Evolutionary conservation across 768 basidiomycete genomes (phyloP), one percentile per base, ranked within the genome.

Genomic region (Saitozyma podzolica): DNA sequence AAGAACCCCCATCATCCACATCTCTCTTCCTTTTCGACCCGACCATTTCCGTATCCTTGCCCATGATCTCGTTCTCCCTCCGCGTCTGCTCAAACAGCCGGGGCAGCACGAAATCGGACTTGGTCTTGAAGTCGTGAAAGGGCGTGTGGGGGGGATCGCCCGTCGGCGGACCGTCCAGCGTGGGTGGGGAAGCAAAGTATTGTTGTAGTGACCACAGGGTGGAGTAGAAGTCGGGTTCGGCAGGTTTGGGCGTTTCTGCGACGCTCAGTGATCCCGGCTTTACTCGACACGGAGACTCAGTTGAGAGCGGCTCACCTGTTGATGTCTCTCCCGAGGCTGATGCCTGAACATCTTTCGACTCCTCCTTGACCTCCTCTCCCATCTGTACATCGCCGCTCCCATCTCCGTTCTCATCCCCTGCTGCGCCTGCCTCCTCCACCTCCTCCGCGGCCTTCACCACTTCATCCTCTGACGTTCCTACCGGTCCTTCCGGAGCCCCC

Each of bases 121-220:
- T 72, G 37, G 62, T 52, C 43, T 64, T 69, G 67, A 76, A 76
- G 10, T 56, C 50, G 6, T 67, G 66, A 50, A 76, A 76, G 3
- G 67, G 67, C 37, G 72, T 65, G 40, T 39, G 40, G 7, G 54
- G 42, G 0, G 63, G 50, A 8, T 63, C 50, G 8, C 61, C 54
- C 6, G 40, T 50, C 9, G 61, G 17, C n/a, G 63, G 64, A 56
- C 62, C 65, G 49, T 67, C 72, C 4, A 76, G 62, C 11, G 66
- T 58, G 1, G 75, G 72, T 8, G 75, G 75, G 40, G 64, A 64
- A 2, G 75, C 63, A 47, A 76, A 72, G 62, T 72, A 76, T 49
- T 73, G 70, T 49, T 76, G 75, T 13, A 76, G 56, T 1, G 75
- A 76, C 75, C 75, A 76, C 2, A 76, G 62, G 2, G 72, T 74